Percentiles rank a stretch among this genome's conserved stretches.
Evolutionary conservation across 208 protist species (phyloP).

Genomic region (Angomonas ambiguus): DNA sequence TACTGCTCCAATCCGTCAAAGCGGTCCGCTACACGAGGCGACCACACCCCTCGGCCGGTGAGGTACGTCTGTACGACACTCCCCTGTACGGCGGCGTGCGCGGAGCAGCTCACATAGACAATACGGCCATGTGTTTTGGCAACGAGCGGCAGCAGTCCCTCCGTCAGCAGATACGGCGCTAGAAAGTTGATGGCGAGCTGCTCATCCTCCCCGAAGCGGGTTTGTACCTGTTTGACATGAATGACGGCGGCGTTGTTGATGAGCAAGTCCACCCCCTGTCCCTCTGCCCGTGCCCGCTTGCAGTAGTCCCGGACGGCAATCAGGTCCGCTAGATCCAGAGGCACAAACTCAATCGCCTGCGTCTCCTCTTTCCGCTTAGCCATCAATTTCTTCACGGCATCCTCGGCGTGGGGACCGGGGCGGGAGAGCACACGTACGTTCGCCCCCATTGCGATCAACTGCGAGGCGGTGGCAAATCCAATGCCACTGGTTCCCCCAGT

Average conservation of each 20-base stretch:
- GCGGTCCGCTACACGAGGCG: constrained; percentile 41
- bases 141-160: constrained; percentile 74
- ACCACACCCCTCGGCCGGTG: constrained; percentile 66
- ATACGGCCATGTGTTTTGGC: constrained; percentile 50
- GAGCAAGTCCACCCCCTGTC: constrained; percentile 48
- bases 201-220: constrained; percentile 70
- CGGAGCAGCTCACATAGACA: constrained; percentile 71
- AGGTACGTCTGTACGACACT: constrained; percentile 58
- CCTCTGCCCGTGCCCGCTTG: constrained; percentile 37
- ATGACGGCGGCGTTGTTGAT: constrained; percentile 75
- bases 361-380: constrained; percentile 4
- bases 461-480: constrained; percentile 56
- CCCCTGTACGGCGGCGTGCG: constrained; percentile 58
- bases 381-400: constrained; percentile 33
- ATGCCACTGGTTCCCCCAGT: constrained; percentile 78
- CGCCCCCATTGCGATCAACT: constrained; percentile 63
- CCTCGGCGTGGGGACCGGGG: constrained; percentile 32
- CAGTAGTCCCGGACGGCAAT: constrained; percentile 71
- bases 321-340: constrained; percentile 68
- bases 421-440: constrained; percentile 50
- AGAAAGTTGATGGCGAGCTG: constrained; percentile 78
- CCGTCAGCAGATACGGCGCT: constrained; percentile 69
- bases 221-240: constrained; percentile 41
- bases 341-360: constrained; percentile 13
- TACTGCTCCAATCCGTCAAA: constrained; percentile 83